Conservation (phyloP, 352 stramenopile species). For the Pythium myriotylum region DNA sequence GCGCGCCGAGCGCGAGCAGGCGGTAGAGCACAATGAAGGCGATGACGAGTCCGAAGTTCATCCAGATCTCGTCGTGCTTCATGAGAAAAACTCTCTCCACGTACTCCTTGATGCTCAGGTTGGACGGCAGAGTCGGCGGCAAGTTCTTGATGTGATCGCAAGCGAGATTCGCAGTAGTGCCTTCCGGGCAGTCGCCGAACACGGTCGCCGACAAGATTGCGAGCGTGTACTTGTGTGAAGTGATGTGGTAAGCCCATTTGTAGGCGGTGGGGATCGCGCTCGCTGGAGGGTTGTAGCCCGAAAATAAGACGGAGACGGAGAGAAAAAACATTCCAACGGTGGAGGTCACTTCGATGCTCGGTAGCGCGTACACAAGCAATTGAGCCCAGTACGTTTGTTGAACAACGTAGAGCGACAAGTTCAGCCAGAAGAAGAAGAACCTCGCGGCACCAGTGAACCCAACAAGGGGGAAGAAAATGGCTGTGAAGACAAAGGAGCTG, state of each 20-base stretch:
- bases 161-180: slow-evolving; percentile 15
- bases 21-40: slow-evolving; percentile 34
- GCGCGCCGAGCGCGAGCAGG: slow-evolving; percentile 29
- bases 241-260: slow-evolving; percentile 64
- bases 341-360: slow-evolving; percentile 33
- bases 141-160: slow-evolving; percentile 20
- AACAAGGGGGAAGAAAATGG: slow-evolving; percentile 36
- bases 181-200: slow-evolving; percentile 32
- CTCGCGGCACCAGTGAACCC: slow-evolving; percentile 28
- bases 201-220: slow-evolving; percentile 21
- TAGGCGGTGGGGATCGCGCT: slow-evolving; percentile 47
- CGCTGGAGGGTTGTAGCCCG: slow-evolving; percentile 71
- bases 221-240: slow-evolving; percentile 28
- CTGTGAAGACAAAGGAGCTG: slow-evolving; percentile 31
- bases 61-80: slow-evolving; percentile 25
- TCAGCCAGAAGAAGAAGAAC: slow-evolving; percentile 34
- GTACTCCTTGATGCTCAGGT: slow-evolving; percentile 31
- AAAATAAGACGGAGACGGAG: slow-evolving; percentile 74
- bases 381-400: slow-evolving; percentile 34
- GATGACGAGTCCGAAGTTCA: slow-evolving; percentile 23
- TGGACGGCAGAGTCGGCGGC: slow-evolving; percentile 18
- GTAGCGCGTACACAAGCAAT: slow-evolving; percentile 26
- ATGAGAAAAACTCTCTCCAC: slow-evolving; percentile 29
- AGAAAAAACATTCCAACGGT: slow-evolving; percentile 41
- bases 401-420: slow-evolving; percentile 25